These are phyloP conservation scores for Coccomyxa sp. DNA, from an alignment of 139 green algal genomes.

Conservation along the genomic window DNA sequence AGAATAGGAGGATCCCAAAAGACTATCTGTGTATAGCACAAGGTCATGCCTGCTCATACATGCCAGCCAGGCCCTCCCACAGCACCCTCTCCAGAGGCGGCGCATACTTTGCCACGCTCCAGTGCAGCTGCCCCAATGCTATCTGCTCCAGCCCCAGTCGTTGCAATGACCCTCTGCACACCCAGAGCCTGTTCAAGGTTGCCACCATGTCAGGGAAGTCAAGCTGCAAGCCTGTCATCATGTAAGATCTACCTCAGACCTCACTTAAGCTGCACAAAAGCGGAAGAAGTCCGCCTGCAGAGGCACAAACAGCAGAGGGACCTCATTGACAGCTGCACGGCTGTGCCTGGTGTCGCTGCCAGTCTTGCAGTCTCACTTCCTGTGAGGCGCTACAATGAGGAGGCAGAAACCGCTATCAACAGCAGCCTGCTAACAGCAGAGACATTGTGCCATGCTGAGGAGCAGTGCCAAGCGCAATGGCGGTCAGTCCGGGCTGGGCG, in stretches of 20 bases:
- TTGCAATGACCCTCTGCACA: conserved; percentile 49
- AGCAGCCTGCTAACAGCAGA: no score
- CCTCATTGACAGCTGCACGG: not conserved
- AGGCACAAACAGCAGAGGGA: no score
- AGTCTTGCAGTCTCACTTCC: no score
- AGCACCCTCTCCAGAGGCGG: conserved; percentile 77
- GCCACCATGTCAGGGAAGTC: not conserved
- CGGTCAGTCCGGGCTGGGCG: no score
- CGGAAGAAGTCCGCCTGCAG: not conserved
- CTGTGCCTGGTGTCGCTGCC: no score
- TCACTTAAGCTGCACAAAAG: not conserved
- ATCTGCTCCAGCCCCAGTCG: conserved; percentile 63
- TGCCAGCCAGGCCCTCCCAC: conserved; percentile 67
- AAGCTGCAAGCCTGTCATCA: not conserved
- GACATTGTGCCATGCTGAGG: no score
- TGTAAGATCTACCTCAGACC: not conserved
- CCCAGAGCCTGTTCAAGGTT: no score
- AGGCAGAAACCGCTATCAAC: no score
- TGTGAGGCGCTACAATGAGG: no score
- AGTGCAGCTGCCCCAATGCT: conserved; percentile 84
- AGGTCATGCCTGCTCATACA: conserved; percentile 43
- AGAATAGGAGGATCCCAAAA: not conserved
- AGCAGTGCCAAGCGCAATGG: no score
- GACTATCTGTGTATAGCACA: not conserved
- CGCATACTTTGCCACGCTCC: conserved; percentile 76